Evolutionary conservation across 1,284 basidiomycete genomes (phyloP).

Genomic region (Lentinula novae-zelandiae): DNA sequence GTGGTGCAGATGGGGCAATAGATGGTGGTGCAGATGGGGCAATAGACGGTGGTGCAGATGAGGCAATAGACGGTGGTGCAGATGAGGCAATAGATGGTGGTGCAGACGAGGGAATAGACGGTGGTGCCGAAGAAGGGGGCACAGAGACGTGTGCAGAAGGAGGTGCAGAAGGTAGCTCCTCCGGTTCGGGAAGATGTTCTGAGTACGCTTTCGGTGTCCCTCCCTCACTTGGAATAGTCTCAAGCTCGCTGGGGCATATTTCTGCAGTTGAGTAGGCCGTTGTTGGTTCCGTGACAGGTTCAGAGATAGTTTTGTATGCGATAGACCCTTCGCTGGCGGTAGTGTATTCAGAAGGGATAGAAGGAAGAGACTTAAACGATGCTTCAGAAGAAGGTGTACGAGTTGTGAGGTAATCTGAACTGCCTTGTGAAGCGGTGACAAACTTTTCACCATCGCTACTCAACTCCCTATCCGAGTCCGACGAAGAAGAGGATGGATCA

Average conservation of each 20-base stretch:
- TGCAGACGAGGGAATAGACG: not conserved
- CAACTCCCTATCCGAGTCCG: conserved; percentile 28
- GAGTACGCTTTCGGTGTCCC: conserved; percentile 32
- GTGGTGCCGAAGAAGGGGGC: not conserved
- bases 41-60: not conserved
- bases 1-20: not conserved
- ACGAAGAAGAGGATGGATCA: conserved; percentile 26
- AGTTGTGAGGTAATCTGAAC: conserved; percentile 37
- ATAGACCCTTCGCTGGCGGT: conserved; percentile 49
- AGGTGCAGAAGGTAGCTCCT: not conserved
- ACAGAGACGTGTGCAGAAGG: not conserved
- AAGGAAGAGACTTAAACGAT: conserved; percentile 37
- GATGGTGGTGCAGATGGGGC: not conserved
- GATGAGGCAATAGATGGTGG: not conserved
- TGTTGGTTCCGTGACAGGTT: conserved; percentile 38
- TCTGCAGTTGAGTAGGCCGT: conserved; percentile 52
- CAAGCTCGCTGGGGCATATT: conserved; percentile 38
- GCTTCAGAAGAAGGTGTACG: conserved; percentile 20
- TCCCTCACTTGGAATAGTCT: conserved; percentile 33
- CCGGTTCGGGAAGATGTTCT: conserved; percentile 1
- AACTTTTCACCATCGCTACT: conserved; percentile 30
- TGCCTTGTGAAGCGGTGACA: conserved; percentile 36
- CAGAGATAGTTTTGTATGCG: conserved; percentile 45
- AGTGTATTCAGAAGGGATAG: conserved; percentile 54
- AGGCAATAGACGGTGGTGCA: not conserved